These are phyloP conservation scores for Lumnitzera littorea DNA, from an alignment of 345 rosid species.

Conservation along the genomic window DNA sequence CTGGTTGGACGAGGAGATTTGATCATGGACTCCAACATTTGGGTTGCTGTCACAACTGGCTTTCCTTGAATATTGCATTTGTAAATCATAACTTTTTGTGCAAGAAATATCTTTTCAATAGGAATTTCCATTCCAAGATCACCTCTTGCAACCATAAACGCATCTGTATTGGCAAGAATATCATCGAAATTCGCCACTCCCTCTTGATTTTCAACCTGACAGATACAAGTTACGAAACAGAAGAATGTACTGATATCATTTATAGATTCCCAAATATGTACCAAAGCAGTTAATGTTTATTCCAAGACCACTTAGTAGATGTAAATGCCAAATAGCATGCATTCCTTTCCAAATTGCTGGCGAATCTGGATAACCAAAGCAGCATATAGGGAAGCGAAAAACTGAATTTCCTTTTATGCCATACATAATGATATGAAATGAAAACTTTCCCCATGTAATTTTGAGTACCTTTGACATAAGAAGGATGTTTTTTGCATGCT, in stretches of 20 bases:
- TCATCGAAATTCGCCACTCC: conserved; percentile 98
- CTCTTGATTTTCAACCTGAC: conserved; percentile 92
- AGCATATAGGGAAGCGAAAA: no score
- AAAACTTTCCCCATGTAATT: background rate
- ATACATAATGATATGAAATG: no score
- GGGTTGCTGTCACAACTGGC: conserved; percentile 85
- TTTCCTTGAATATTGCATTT: conserved; percentile 97
- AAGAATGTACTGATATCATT: background rate
- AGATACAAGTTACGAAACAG: background rate
- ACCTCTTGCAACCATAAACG: conserved; percentile 97
- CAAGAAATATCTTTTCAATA: conserved; percentile 88
- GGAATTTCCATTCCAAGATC: conserved; percentile 99
- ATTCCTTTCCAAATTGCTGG: no score
- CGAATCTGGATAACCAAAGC: no score
- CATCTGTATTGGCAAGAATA: conserved; percentile 77
- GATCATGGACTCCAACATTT: conserved; percentile 98
- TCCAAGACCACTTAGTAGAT: no score
- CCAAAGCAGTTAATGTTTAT: background rate
- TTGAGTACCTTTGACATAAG: conserved; percentile 93
- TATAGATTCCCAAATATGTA: background rate
- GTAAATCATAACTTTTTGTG: conserved; percentile 99
- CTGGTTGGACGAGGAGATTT: conserved; percentile 96
- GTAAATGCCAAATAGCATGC: no score
- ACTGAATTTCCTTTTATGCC: no score
- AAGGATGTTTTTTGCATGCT: conserved; percentile 68